Evolutionary conservation across 2,329 filamentous ascomycete genomes (phyloP).

Genomic region (Epichloe hybrida): DNA sequence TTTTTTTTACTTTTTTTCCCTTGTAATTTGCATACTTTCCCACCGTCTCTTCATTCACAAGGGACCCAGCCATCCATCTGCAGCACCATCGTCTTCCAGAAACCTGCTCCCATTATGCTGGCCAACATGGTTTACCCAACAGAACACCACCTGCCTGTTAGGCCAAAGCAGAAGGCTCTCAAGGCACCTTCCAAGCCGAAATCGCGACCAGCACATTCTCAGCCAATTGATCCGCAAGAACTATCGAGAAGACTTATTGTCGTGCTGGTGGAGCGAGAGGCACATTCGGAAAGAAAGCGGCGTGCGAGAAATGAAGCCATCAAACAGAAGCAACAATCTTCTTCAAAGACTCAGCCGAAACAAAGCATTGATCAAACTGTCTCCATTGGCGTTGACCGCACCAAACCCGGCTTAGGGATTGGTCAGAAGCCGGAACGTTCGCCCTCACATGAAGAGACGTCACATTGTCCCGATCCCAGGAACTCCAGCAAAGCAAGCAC

Average conservation of each 20-base stretch:
- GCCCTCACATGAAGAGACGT: not conserved
- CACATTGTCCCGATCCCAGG: slow-evolving; percentile 2
- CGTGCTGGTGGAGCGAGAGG: slow-evolving; percentile 37
- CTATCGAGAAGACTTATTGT: slow-evolving; percentile 36
- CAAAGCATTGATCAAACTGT: not conserved
- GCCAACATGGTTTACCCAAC: slow-evolving; percentile 4
- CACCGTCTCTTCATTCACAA: not conserved
- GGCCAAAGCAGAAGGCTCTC: not conserved
- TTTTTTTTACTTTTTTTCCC: not conserved
- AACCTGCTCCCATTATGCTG: slow-evolving; percentile 4
- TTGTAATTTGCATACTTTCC: not conserved
- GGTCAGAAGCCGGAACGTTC: not conserved
- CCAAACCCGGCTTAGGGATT: not conserved
- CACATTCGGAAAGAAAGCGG: slow-evolving; percentile 22
- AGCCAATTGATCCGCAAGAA: slow-evolving; percentile 39
- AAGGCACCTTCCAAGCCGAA: slow-evolving; percentile 2
- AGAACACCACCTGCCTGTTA: slow-evolving; percentile 2
- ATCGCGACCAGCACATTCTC: slow-evolving; percentile 12
- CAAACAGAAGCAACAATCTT: slow-evolving; percentile 4
- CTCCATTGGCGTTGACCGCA: not conserved
- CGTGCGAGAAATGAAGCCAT: slow-evolving; percentile 15
- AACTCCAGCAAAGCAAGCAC: slow-evolving; percentile 7
- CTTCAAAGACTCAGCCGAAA: not conserved
- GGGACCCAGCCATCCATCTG: not conserved
- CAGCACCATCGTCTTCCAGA: not conserved